Conservation (phyloP, 805 yeast species). For the Yarrowia hollandica region DNA sequence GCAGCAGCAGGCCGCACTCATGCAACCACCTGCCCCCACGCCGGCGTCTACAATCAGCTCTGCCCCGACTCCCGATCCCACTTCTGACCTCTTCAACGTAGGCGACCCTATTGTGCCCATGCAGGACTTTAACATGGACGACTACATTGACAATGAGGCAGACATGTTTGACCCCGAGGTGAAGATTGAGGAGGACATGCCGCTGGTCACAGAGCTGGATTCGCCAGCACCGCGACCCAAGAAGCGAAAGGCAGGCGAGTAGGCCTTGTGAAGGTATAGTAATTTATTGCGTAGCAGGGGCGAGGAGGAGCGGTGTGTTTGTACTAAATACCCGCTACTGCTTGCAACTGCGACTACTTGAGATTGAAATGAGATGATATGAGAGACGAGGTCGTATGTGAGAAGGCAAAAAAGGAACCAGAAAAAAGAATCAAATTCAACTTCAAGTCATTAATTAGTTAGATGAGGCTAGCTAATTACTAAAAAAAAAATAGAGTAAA, state of each 20-base stretch:
- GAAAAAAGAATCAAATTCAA: too few species aligned
- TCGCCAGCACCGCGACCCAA: conserved; percentile 21
- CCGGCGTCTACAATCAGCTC: conserved; percentile 19
- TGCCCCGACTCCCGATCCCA: conserved; percentile 2
- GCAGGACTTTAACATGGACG: conserved; percentile 28
- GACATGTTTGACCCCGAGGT: conserved; percentile 27
- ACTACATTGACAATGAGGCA: conserved; percentile 24
- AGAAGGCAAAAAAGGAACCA: too few species aligned
- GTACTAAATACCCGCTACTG: too few species aligned
- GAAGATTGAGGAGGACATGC: conserved; percentile 10
- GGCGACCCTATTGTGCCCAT: conserved; percentile 5
- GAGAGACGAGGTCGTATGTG: too few species aligned
- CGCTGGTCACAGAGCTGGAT: conserved; percentile 15
- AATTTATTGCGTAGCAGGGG: too few species aligned
- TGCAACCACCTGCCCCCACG: conserved; percentile 7
- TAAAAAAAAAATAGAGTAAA: too few species aligned
- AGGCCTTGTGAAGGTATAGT: too few species aligned
- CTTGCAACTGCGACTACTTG: too few species aligned
- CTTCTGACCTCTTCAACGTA: conserved; percentile 4
- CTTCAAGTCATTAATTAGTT: too few species aligned
- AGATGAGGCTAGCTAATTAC: too few species aligned
- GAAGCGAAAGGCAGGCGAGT: conserved; percentile 27
- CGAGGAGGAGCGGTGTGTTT: too few species aligned
- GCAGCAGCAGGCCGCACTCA: conserved; percentile 1
- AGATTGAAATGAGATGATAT: too few species aligned